phyloP scores from a whole-genome alignment of 192 early-diverging fungal species.

The Podila epigama region DNA sequence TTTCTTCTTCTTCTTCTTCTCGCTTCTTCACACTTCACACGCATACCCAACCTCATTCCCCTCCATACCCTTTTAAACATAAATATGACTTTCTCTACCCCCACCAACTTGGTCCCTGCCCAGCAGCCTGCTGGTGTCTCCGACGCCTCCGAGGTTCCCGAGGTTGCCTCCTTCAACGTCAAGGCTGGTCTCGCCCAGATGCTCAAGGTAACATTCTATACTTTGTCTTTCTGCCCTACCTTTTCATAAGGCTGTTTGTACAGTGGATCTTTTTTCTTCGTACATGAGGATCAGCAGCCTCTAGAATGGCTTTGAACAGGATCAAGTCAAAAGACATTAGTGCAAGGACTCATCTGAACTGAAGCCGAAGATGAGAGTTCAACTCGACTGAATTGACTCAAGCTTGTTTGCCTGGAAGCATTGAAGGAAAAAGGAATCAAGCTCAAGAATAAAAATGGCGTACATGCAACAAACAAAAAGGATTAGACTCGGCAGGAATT shows the following conservation, averaged over 20 bases:
- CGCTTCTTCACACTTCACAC: slow-evolving; percentile 3
- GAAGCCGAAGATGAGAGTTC: too few relatives aligned
- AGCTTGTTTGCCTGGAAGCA: too few relatives aligned
- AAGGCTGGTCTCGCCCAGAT: slow-evolving; percentile 98
- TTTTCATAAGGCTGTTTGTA: background rate
- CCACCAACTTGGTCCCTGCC: slow-evolving; percentile 54
- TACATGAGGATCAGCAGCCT: too few relatives aligned
- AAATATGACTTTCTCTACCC: slow-evolving; percentile 51
- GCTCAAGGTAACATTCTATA: slow-evolving; percentile 78
- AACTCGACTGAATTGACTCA: too few relatives aligned
- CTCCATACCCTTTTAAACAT: too few relatives aligned
- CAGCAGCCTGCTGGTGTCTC: slow-evolving; percentile 32
- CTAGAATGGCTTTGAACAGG: background rate
- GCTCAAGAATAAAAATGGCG: too few relatives aligned
- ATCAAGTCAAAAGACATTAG: background rate
- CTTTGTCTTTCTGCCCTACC: background rate
- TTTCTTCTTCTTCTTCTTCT: slow-evolving; percentile 5
- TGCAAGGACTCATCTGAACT: too few relatives aligned
- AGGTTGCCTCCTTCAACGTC: slow-evolving; percentile 73
- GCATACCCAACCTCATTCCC: background rate
- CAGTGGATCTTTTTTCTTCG: too few relatives aligned
- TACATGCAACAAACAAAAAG: too few relatives aligned
- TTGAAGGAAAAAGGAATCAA: too few relatives aligned
- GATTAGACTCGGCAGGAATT: too few relatives aligned
- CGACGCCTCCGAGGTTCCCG: slow-evolving; percentile 37